phyloP scores from a whole-genome alignment of 2,329 filamentous ascomycete genomes.

The Scolecobasidium constrictum region DNA sequence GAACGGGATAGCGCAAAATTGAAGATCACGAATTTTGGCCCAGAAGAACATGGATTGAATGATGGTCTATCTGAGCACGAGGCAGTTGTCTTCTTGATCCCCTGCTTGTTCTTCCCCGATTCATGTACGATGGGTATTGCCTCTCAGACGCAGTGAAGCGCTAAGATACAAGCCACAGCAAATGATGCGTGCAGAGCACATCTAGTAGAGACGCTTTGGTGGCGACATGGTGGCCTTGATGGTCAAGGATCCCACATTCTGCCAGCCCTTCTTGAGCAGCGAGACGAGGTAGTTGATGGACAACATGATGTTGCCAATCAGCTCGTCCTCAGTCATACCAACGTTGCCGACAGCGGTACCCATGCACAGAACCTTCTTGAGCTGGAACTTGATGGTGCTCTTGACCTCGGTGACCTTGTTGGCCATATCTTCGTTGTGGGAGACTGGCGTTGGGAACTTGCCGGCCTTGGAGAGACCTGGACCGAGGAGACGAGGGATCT shows the following conservation, averaged over 20 bases:
- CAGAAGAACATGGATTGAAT: too few species aligned
- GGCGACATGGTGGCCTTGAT: constrained; percentile 99
- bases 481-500: constrained; percentile 98
- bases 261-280: constrained; percentile 99
- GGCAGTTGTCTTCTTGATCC: too few species aligned
- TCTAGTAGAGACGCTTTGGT: constrained; percentile 93
- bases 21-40: neutral
- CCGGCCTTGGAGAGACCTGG: constrained; percentile 98
- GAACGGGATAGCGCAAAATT: neutral
- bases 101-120: too few species aligned
- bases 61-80: too few species aligned
- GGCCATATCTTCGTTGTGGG: constrained; percentile 86
- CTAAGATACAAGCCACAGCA: neutral
- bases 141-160: neutral
- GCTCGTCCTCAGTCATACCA: constrained; percentile 90
- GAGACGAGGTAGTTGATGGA: constrained; percentile 99
- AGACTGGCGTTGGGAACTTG: constrained; percentile 99
- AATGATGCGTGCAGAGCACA: neutral
- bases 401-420: constrained; percentile 99
- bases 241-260: constrained; percentile 99
- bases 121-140: too few species aligned
- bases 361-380: constrained; percentile 99
- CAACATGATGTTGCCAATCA: constrained; percentile 98
- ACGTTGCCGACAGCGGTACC: constrained; percentile 99
- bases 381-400: constrained; percentile 99